phyloP scores from a whole-genome alignment of 2,329 filamentous ascomycete genomes.

The Pseudopithomyces chartarum region DNA sequence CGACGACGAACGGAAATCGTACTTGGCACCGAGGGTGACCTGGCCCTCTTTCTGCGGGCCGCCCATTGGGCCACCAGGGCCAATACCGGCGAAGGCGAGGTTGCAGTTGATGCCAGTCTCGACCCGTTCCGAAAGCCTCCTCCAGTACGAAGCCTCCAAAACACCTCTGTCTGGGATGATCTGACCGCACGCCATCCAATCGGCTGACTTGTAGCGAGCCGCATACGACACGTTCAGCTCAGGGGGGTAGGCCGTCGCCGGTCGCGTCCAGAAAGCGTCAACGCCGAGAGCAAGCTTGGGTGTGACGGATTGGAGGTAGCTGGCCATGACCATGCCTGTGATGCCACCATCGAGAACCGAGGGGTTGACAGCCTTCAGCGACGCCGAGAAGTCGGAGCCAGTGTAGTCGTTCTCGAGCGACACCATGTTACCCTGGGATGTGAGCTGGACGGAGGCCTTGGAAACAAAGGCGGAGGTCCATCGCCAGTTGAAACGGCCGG shows the following conservation, averaged over 20 bases:
- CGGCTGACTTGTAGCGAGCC: conserved; percentile 84
- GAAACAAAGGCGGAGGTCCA: conserved; percentile 81
- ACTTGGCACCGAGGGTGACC: conserved; percentile 92
- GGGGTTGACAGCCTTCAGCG: conserved; percentile 94
- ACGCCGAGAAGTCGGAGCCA: conserved; percentile 90
- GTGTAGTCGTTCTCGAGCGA: conserved; percentile 96
- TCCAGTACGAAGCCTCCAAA: conserved; percentile 87
- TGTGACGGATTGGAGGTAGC: conserved; percentile 93
- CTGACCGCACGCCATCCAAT: conserved; percentile 93
- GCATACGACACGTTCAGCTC: conserved; percentile 90
- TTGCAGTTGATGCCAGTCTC: conserved; percentile 96
- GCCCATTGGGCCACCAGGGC: conserved; percentile 60
- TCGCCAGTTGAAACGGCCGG: conserved; percentile 90
- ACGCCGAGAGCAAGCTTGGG: conserved; percentile 84
- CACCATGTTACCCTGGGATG: conserved; percentile 84
- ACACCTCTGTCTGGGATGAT: conserved; percentile 86
- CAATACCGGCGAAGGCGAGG: conserved; percentile 73
- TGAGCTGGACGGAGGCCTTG: conserved; percentile 86
- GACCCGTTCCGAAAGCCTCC: conserved; percentile 87
- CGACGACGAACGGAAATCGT: conserved; percentile 94
- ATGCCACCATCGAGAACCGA: conserved; percentile 88
- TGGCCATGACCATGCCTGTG: conserved; percentile 93
- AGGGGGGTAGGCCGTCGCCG: conserved; percentile 81
- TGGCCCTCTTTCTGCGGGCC: conserved; percentile 78
- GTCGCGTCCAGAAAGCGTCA: conserved; percentile 92